Base-by-base conservation (phyloP, 768 basidiomycete genomes). In the Flagelloscypha sp. region DNA sequence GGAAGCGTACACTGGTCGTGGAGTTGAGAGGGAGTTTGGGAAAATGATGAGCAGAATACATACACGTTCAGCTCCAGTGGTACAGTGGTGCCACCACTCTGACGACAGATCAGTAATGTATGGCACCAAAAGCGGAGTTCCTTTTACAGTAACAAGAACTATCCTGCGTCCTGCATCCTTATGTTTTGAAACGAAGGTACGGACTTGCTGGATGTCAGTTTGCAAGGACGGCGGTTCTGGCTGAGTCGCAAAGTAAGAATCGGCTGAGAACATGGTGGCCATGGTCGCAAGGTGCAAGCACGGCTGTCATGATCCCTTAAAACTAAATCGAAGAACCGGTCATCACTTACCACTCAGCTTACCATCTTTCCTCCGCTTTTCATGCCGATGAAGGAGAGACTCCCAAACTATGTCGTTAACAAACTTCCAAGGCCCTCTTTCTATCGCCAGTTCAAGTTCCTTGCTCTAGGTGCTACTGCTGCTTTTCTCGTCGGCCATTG, bases 21-120 rank as follows among this genome's bases (percentile, higher is more conserved):
- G 38, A 42, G 28, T 25, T 18, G 24, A 54, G 52, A 47, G 41
- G 44, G 42, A 38, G 41, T 40, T 40, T 33, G 55, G 49, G 43
- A 35, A 40, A 46, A 36, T 50, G 16, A 40, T 45, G 38, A 47
- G 42, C 37, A 27, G 23, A 22, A 32, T 37, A 68, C 93, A 79
- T 72, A 97, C 95, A 97, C 92, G 53, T 98, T 98, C 68, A 92
- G 85, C 67, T 99, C 95, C 40, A 99, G 64, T 3, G 94, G 94
- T 6, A 98, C 94, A 2, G 93, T 98, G 12, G 95, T 99, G 41
- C 95, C 94, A 37, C 94, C 95, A 55, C 93, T 97, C 95, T 98
- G 49, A 16, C 25, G 24, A 20, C 33, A 40, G 22, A 34, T 27
- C 1, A 32, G 36, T 28, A 29, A 34, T 44, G 23, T 48, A 46